Conservation (phyloP, 2,329 filamentous ascomycete species). For the Aspergillus niger region DNA sequence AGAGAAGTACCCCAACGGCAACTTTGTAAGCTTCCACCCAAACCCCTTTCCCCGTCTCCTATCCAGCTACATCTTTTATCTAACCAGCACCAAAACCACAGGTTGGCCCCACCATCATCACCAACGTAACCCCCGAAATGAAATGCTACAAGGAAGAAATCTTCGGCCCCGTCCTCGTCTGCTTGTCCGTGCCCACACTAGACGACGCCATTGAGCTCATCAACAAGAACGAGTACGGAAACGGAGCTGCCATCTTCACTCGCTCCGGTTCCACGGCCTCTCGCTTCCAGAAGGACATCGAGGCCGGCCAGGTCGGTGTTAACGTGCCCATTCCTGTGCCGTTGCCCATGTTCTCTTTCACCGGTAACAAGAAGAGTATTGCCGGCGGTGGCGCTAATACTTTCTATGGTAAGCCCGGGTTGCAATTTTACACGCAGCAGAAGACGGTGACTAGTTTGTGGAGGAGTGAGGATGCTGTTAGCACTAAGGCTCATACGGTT, state of each 20-base stretch:
- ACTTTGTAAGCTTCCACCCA: constrained; percentile 56
- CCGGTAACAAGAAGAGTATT: constrained; percentile 81
- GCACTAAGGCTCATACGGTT: constrained; percentile 79
- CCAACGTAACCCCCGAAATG: constrained; percentile 67
- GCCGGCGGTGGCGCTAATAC: constrained; percentile 90
- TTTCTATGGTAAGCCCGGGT: constrained; percentile 90
- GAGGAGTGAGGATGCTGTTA: constrained; percentile 80
- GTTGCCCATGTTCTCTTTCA: constrained; percentile 65
- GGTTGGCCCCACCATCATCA: constrained; percentile 66
- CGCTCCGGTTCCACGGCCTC: constrained; percentile 61
- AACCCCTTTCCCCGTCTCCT: neutral
- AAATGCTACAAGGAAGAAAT: constrained; percentile 68
- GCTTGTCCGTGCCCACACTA: constrained; percentile 60
- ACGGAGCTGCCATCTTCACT: constrained; percentile 68
- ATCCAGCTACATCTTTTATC: neutral
- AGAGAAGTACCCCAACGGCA: constrained; percentile 65
- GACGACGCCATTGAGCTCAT: constrained; percentile 65
- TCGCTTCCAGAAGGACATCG: constrained; percentile 65
- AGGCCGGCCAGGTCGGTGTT: constrained; percentile 67
- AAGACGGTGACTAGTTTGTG: constrained; percentile 97
- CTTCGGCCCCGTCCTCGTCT: constrained; percentile 67
- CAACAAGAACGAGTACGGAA: constrained; percentile 68
- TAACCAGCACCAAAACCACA: constrained; percentile 23
- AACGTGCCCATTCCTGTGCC: constrained; percentile 68
- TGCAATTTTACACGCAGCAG: constrained; percentile 94